Conservation (phyloP, 805 yeast genomes). For the Ogataea nitratoaversa region DNA sequence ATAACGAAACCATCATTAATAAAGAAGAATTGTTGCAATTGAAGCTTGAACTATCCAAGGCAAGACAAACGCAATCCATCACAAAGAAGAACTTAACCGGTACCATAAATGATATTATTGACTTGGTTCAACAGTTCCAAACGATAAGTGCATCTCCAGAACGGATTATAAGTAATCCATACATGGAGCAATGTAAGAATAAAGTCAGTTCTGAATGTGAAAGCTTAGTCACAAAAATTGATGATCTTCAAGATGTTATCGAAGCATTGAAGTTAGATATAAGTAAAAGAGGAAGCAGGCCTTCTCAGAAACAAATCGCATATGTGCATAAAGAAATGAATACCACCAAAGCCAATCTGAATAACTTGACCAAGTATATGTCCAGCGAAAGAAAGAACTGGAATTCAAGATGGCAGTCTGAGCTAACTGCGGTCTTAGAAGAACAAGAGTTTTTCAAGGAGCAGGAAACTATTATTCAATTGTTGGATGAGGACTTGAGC, state of each 20-base stretch:
- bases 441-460: slow-evolving; percentile 89
- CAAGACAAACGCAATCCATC: slow-evolving; percentile 51
- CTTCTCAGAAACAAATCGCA: slow-evolving; percentile 68
- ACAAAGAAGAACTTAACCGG: slow-evolving; percentile 39
- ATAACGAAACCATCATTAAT: slow-evolving; percentile 5
- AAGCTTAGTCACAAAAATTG: slow-evolving; percentile 68
- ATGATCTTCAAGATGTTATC: slow-evolving; percentile 86
- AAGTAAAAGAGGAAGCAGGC: slow-evolving; percentile 83
- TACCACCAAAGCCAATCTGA: slow-evolving; percentile 50
- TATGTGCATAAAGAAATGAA: slow-evolving; percentile 61
- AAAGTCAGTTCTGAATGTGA: slow-evolving; percentile 78
- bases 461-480: slow-evolving; percentile 80
- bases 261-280: slow-evolving; percentile 89
- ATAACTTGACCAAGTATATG: slow-evolving; percentile 56
- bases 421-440: slow-evolving; percentile 83
- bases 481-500: slow-evolving; percentile 74
- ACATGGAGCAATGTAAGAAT: slow-evolving; percentile 72
- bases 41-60: slow-evolving; percentile 54
- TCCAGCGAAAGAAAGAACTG: slow-evolving; percentile 72
- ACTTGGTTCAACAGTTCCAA: slow-evolving; percentile 49
- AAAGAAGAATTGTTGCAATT: slow-evolving; percentile 38
- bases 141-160: slow-evolving; percentile 24
- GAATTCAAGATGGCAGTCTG: slow-evolving; percentile 90
- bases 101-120: slow-evolving; percentile 40
- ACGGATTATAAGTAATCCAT: slow-evolving; percentile 32